Conservation (phyloP, 176 grass and related monocot species). For the Urochloa ruziziensis region DNA sequence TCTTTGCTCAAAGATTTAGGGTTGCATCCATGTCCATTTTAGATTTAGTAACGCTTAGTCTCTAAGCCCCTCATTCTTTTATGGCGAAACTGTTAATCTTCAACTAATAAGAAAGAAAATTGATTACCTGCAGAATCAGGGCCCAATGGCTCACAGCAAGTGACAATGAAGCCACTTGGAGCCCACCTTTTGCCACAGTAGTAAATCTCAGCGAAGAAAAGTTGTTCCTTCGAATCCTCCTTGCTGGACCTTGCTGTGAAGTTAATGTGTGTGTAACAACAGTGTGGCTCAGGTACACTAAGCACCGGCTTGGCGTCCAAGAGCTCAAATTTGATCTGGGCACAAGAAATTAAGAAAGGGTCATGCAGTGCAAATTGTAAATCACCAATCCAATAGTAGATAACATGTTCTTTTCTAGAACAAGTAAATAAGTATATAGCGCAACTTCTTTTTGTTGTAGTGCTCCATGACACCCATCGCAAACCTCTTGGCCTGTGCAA, state of each 20-base stretch:
- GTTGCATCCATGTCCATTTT: not conserved
- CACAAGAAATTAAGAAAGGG: not conserved
- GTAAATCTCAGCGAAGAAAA: constrained; percentile 5
- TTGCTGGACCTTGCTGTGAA: not conserved
- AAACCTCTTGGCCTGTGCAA: not conserved
- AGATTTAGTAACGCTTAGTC: not conserved
- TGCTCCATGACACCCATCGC: not conserved
- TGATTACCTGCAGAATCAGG: not conserved
- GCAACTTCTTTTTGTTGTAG: not conserved
- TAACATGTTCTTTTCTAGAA: not conserved
- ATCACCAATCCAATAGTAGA: not conserved
- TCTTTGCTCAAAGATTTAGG: not conserved
- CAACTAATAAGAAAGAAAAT: not conserved
- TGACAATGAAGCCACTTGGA: not conserved
- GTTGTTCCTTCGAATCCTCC: not conserved
- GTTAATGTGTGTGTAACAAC: not conserved
- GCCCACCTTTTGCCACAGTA: not conserved
- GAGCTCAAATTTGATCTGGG: constrained; percentile 17
- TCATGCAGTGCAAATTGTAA: not conserved
- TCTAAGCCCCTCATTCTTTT: too few relatives aligned
- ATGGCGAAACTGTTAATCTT: not conserved
- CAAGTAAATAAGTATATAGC: not conserved
- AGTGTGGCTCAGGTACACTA: not conserved
- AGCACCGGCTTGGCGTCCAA: not conserved
- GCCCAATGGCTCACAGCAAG: constrained; percentile 3